Percentiles rank a stretch among this genome's conserved stretches.
Conservation (phyloP, 176 grass and related monocot species). For the Avena sativa region DNA sequence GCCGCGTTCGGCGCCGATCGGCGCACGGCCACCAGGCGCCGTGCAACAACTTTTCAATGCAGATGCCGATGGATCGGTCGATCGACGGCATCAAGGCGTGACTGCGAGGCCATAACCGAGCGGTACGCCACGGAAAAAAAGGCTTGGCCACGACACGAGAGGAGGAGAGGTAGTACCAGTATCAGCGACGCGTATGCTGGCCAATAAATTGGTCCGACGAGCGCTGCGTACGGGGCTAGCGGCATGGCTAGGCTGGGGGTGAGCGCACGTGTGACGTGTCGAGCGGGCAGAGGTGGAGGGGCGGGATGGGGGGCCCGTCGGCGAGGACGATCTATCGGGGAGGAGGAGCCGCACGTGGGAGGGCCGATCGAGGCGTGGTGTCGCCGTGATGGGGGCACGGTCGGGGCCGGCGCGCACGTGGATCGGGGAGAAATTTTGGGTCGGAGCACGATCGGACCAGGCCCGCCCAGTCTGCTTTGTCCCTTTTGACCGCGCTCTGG, state of each 20-base stretch:
- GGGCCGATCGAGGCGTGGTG: conserved; percentile 19
- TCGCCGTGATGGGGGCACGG: conserved; percentile 48
- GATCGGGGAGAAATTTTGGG: neutral
- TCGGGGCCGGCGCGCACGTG: conserved; percentile 46
- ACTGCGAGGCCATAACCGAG: neutral
- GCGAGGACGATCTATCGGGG: neutral
- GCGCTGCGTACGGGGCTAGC: neutral
- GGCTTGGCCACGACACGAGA: neutral
- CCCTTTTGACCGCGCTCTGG: neutral
- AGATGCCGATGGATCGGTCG: neutral
- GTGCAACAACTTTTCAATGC: neutral
- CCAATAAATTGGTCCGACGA: neutral
- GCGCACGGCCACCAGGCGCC: neutral
- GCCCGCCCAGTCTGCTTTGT: neutral
- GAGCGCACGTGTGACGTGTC: conserved; percentile 42
- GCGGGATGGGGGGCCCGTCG: too few relatives aligned
- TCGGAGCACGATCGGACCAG: too few relatives aligned
- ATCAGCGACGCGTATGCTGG: neutral
- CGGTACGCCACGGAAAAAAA: neutral
- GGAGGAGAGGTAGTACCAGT: too few relatives aligned
- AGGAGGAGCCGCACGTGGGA: conserved; percentile 35
- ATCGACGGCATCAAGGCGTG: too few relatives aligned
- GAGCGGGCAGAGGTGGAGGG: neutral
- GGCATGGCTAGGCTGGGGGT: neutral
- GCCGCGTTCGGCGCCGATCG: conserved; percentile 44